phyloP scores from a whole-genome alignment of 495 filamentous ascomycete species.

The Podospora pseudoanserina region DNA sequence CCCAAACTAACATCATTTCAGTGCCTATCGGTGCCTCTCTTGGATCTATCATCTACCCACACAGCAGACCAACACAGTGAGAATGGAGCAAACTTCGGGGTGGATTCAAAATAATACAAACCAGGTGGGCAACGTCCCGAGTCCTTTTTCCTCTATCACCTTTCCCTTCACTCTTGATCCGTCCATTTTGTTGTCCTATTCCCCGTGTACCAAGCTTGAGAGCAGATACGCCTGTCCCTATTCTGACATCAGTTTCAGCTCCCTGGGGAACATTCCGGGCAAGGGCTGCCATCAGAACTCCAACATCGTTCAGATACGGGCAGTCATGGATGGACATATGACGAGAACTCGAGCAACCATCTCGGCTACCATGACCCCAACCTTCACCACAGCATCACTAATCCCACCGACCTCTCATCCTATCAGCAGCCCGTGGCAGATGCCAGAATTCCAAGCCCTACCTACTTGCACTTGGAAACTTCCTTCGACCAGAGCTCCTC shows the following conservation, averaged over 20 bases:
- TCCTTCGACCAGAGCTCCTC: not conserved
- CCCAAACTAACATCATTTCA: not conserved
- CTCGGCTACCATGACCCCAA: not conserved
- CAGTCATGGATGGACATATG: not conserved
- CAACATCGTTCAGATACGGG: not conserved
- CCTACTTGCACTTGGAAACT: not conserved
- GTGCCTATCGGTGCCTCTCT: not conserved
- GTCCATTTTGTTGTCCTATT: not conserved
- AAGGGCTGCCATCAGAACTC: not conserved
- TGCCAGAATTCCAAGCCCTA: slow-evolving; percentile 9
- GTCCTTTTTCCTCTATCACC: not conserved
- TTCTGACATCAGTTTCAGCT: not conserved
- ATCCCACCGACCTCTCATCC: not conserved
- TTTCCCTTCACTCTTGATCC: not conserved
- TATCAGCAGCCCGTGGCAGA: not conserved
- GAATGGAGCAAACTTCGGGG: not conserved
- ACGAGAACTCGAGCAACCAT: not conserved
- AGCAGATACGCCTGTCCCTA: not conserved
- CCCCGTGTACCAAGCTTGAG: not conserved
- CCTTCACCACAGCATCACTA: not conserved
- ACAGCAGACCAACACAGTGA: not conserved
- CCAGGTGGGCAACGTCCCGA: not conserved
- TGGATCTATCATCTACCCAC: too few relatives aligned
- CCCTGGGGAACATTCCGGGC: not conserved
- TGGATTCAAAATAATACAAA: not conserved